Evolutionary conservation across 805 yeast genomes (phyloP).

Genomic region (Candida andamanensis): DNA sequence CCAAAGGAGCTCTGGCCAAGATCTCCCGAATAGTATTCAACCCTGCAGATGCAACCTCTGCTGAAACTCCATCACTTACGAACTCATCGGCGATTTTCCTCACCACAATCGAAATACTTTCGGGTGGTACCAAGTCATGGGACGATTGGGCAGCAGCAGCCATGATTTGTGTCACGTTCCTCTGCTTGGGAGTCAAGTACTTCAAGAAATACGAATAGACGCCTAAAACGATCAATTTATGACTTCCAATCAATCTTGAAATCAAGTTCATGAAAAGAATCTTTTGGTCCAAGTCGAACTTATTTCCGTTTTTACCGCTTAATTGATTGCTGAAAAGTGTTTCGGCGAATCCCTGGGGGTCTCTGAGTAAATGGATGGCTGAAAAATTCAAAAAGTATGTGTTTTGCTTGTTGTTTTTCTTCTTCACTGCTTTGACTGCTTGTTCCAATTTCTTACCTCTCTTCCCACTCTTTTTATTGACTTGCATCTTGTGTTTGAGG

Average conservation of each 20-base stretch:
- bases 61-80: slow-evolving; percentile 96
- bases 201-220: slow-evolving; percentile 84
- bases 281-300: slow-evolving; percentile 80
- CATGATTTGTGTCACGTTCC: slow-evolving; percentile 90
- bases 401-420: slow-evolving; percentile 51
- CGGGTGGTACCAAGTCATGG: slow-evolving; percentile 97
- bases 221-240: slow-evolving; percentile 85
- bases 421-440: slow-evolving; percentile 66
- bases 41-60: slow-evolving; percentile 98
- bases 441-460: slow-evolving; percentile 74
- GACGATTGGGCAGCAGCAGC: slow-evolving; percentile 97
- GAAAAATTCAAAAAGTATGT: slow-evolving; percentile 81
- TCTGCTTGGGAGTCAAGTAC: slow-evolving; percentile 90
- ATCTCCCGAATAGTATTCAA: slow-evolving; percentile 93
- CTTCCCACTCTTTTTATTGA: slow-evolving; percentile 77
- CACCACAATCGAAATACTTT: slow-evolving; percentile 69
- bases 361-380: slow-evolving; percentile 89
- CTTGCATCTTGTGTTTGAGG: slow-evolving; percentile 72
- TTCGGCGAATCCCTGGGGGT: slow-evolving; percentile 98
- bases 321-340: slow-evolving; percentile 67
- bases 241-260: slow-evolving; percentile 89
- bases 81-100: slow-evolving; percentile 96
- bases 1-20: slow-evolving; percentile 87
- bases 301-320: slow-evolving; percentile 61
- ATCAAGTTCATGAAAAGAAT: slow-evolving; percentile 82